These are phyloP conservation scores for Fusarium miscanthi DNA, from an alignment of 2,329 filamentous ascomycete species.

Conservation along the genomic window DNA sequence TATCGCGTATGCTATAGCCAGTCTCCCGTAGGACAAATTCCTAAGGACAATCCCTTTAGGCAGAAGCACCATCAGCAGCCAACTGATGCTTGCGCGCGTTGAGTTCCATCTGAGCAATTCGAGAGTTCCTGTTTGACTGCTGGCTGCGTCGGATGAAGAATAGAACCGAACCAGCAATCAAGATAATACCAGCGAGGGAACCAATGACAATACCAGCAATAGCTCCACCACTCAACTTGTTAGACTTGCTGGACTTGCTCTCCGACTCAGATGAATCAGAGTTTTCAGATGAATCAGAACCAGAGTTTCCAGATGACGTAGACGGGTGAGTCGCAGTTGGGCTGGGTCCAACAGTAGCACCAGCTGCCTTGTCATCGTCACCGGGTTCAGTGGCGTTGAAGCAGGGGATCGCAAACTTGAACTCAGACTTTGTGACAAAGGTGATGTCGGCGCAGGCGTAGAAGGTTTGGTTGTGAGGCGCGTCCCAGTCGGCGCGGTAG, in stretches of 20 bases:
- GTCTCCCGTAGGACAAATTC: neutral
- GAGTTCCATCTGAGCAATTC: constrained; percentile 31
- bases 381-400: constrained; percentile 57
- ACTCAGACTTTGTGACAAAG: constrained; percentile 52
- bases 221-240: constrained; percentile 75
- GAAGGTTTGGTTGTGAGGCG: constrained; percentile 57
- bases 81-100: constrained; percentile 35
- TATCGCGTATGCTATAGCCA: neutral
- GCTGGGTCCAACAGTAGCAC: constrained; percentile 14
- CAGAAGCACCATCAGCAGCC: constrained; percentile 13
- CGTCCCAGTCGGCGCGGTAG: constrained; percentile 58
- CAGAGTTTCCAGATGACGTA: neutral
- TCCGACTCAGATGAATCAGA: constrained; percentile 15
- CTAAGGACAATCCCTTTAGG: neutral
- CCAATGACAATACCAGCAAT: constrained; percentile 83
- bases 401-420: constrained; percentile 52
- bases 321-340: constrained; percentile 27
- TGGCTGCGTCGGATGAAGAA: constrained; percentile 59
- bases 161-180: constrained; percentile 70
- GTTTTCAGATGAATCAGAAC: neutral
- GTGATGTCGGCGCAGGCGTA: constrained; percentile 63
- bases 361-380: constrained; percentile 39
- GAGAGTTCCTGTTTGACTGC: constrained; percentile 18
- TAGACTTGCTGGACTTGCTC: constrained; percentile 53
- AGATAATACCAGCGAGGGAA: constrained; percentile 68